Base-by-base conservation (phyloP, 2,329 filamentous ascomycete species). In the Cryphonectria carpinicola region DNA sequence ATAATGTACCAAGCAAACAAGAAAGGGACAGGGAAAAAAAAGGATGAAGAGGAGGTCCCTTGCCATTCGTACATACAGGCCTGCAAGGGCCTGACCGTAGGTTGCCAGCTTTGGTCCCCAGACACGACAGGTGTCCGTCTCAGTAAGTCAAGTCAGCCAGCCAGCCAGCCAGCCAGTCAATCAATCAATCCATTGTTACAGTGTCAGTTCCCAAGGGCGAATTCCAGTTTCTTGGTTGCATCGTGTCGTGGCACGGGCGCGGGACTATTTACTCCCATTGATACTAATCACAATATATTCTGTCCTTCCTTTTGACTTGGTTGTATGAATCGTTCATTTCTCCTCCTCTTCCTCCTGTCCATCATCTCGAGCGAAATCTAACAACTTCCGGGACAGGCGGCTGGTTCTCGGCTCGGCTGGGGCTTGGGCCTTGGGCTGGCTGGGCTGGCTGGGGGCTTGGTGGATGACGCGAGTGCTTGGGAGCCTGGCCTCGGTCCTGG, bases 391-490 rank as follows among this genome's bases (percentile, higher is more conserved):
- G 61, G 7, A 63, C 60, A 22, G 60, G n/a, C 52, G 52, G 52
- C 52, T 28, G 52, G 52, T 10, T 39, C 32, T 61, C 37, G 39
- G 62, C 35, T 39, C n/a, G 62, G n/a, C 43, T 28, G 63, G 46
- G 46, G 63, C n/a, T 64, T 60, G 56, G 56, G 37, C 6, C 37
- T 41, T 43, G 41, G 60, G 22, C 4, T 13, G 28, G 39, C n/a
- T 25, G 43, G 41, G 63, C n/a, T 25, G 37, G 37, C 8, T 39
- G 14, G 61, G 14, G 61, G 39, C 37, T 32, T 54, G 49, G n/a
- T 61, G 49, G 37, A 49, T 67, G 65, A 67, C 65, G 65, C 52
- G 65, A 39, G 65, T 56, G 61, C 35, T 28, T 67, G 49, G 54
- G 41, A 67, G 65, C 65, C 65, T 67, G 65, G 39, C n/a, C 32